phyloP scores from a whole-genome alignment of 257 asterid species.

The Eucommia ulmoides region DNA sequence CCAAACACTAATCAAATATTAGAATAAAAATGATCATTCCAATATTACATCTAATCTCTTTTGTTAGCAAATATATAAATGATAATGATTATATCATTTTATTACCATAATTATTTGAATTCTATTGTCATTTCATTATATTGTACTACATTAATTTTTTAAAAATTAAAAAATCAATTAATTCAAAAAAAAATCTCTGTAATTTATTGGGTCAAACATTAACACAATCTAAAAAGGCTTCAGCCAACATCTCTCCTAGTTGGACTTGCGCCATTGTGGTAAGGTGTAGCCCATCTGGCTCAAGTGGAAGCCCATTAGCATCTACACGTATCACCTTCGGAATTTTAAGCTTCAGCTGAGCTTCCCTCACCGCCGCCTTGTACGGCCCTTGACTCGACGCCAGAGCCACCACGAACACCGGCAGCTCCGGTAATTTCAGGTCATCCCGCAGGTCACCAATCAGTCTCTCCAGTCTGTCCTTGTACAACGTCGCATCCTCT shows the following conservation, averaged over 20 bases:
- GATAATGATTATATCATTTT: no score
- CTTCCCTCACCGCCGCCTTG: constrained; percentile 13
- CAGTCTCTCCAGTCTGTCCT: constrained; percentile 26
- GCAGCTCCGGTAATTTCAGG: constrained; percentile 17
- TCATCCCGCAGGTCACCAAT: constrained; percentile 28
- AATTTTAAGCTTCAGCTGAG: constrained; percentile 4
- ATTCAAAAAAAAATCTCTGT: no score
- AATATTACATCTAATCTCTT: no score
- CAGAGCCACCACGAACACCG: constrained; percentile 9
- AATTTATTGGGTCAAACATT: no score
- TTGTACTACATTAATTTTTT: no score
- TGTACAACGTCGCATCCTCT: constrained; percentile 28
- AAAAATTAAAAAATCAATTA: no score
- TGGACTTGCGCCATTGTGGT: constrained; percentile 10
- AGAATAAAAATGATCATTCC: no score
- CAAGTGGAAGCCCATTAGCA: constrained; percentile 11
- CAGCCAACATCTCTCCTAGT: constrained; percentile 16
- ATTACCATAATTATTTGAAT: no score
- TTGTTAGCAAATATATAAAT: no score
- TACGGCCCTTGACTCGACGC: constrained; percentile 11
- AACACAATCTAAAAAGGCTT: constrained; percentile 11
- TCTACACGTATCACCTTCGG: constrained; percentile 4
- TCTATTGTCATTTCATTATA: no score
- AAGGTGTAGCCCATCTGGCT: constrained; percentile 8
- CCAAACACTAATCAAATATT: no score